These are phyloP conservation scores for Cocos nucifera DNA, from an alignment of 176 grass and related monocot species.

Conservation along the genomic window DNA sequence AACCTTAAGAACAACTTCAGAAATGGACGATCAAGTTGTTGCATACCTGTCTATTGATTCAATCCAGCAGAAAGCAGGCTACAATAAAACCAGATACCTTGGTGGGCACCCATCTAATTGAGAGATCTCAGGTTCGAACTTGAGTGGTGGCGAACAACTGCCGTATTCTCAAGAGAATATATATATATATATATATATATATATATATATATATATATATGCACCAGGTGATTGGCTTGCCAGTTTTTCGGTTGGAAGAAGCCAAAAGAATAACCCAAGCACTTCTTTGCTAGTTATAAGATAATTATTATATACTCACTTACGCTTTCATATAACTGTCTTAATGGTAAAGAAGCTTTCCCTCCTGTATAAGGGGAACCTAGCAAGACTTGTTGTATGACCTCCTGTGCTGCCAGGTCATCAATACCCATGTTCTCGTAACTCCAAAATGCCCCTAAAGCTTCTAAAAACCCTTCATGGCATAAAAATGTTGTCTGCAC, in stretches of 20 bases:
- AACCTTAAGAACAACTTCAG: too few species aligned
- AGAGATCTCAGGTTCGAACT: too few species aligned
- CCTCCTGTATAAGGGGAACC: slow-evolving; percentile 75
- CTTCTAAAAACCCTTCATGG: slow-evolving; percentile 92
- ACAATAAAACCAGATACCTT: too few species aligned
- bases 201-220: too few species aligned
- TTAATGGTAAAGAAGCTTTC: slow-evolving; percentile 46
- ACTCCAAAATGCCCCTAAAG: slow-evolving; percentile 97
- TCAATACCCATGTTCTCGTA: slow-evolving; percentile 99
- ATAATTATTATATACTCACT: slow-evolving; percentile 27
- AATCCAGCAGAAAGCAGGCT: too few species aligned
- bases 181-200: too few species aligned
- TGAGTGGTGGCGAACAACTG: too few species aligned
- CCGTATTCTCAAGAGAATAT: too few species aligned
- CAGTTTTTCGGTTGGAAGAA: background rate
- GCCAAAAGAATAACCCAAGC: background rate
- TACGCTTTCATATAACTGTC: slow-evolving; percentile 36
- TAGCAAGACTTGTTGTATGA: slow-evolving; percentile 91
- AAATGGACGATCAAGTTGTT: too few species aligned
- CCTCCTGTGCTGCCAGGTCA: slow-evolving; percentile 68
- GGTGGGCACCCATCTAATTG: too few species aligned
- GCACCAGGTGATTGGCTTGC: too few species aligned
- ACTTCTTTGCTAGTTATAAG: background rate
- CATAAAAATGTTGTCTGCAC: slow-evolving; percentile 94
- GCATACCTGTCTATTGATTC: too few species aligned